Evolutionary conservation across 495 filamentous ascomycete genomes (phyloP).

Genomic region (Penicillium macrosclerotiorum): DNA sequence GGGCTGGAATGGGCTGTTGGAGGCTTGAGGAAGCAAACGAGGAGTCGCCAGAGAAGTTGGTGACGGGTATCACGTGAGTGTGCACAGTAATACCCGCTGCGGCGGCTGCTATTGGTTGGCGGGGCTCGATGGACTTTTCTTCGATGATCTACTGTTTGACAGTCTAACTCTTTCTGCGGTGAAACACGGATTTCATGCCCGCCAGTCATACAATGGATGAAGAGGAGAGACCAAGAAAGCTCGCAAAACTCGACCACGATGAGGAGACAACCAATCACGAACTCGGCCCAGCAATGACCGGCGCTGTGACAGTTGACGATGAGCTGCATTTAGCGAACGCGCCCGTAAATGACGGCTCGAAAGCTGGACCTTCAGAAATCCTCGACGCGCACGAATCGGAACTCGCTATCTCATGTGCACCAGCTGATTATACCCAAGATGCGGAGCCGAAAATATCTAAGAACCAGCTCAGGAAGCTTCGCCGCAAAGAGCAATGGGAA

Average conservation of each 20-base stretch:
- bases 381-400: neutral
- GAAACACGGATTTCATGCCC: neutral
- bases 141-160: slow-evolving; percentile 17
- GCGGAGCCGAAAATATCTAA: slow-evolving; percentile 61
- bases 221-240: slow-evolving; percentile 52
- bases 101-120: slow-evolving; percentile 31
- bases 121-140: slow-evolving; percentile 19
- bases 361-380: slow-evolving; percentile 5
- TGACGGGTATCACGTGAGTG: slow-evolving; percentile 35
- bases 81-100: slow-evolving; percentile 35
- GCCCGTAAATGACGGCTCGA: slow-evolving; percentile 2
- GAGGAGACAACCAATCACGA: slow-evolving; percentile 15
- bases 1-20: slow-evolving; percentile 25
- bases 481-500: slow-evolving; percentile 64
- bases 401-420: slow-evolving; percentile 3
- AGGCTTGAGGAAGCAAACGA: slow-evolving; percentile 16
- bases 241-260: slow-evolving; percentile 45
- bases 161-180: neutral
- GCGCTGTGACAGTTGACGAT: slow-evolving; percentile 22
- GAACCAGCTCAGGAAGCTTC: slow-evolving; percentile 73
- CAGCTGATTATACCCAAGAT: slow-evolving; percentile 12
- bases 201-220: slow-evolving; percentile 52
- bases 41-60: slow-evolving; percentile 38
- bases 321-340: slow-evolving; percentile 6
- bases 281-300: slow-evolving; percentile 33